Conservation (phyloP, 2,329 filamentous ascomycete species). For the Alternaria sp. region DNA sequence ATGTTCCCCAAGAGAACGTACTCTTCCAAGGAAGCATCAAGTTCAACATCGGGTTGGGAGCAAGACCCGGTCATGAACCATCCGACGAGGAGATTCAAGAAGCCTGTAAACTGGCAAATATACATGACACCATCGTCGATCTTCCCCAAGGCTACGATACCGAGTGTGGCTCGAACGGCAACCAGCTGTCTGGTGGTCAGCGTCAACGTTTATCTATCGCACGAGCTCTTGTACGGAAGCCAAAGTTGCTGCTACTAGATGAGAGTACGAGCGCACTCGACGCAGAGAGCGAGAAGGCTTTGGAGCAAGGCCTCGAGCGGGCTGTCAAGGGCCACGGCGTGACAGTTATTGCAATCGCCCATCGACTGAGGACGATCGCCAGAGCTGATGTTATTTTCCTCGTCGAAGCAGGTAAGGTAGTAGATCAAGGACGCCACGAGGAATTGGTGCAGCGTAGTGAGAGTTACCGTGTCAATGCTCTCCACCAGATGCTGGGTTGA, state of each 20-base stretch:
- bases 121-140: constrained; percentile 71
- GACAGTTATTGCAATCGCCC: constrained; percentile 57
- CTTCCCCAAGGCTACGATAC: constrained; percentile 73
- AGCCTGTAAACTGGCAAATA: constrained; percentile 73
- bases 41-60: constrained; percentile 58
- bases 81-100: constrained; percentile 69
- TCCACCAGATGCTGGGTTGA: constrained; percentile 57
- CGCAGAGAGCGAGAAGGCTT: constrained; percentile 52
- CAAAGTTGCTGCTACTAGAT: constrained; percentile 53
- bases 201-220: constrained; percentile 55
- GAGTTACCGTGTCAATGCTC: constrained; percentile 60
- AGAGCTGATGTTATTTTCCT: constrained; percentile 56
- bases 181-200: constrained; percentile 54
- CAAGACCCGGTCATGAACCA: constrained; percentile 63
- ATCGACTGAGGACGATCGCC: constrained; percentile 53
- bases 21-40: constrained; percentile 59
- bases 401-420: constrained; percentile 59
- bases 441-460: constrained; percentile 59
- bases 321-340: constrained; percentile 46
- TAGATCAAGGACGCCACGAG: constrained; percentile 59
- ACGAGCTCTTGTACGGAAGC: constrained; percentile 54
- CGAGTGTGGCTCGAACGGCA: constrained; percentile 52
- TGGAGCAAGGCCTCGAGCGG: constrained; percentile 52
- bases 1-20: constrained; percentile 59
- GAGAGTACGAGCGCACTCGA: constrained; percentile 56